Evolutionary conservation across 768 basidiomycete genomes (phyloP), one percentile per base, ranked within the genome.

Genomic region (Clitopilus hobsonii): DNA sequence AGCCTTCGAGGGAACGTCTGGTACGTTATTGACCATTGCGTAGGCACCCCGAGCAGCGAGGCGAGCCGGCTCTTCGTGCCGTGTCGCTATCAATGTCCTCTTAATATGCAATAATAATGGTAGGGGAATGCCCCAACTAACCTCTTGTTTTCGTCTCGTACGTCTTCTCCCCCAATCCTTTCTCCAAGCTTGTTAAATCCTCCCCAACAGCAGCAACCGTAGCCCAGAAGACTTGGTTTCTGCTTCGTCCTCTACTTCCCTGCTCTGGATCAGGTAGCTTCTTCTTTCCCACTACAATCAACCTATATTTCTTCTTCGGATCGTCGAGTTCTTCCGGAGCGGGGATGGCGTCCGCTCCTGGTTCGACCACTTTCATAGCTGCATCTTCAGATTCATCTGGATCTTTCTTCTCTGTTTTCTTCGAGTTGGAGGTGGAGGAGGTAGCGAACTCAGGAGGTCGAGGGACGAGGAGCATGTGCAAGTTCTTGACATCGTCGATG

Each of bases 61-160:
- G 5, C 84, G 78, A 0, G 76, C 77, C 0, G 79, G 70, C 3
- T 69, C 78, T 56, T 80, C 74, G 52, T 84, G 79, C 11, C 84
- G 74, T 0, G 75, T 72, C 6, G 82, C 82, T 81, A 55, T 20
- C 14, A 28, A 49, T 22, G 8, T 23, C 6, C n/a, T 6, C 6
- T n/a, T 49, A 16, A 49, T n/a, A 10, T 6, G n/a, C 45, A 49
- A 23, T 13, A 11, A 4, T 23, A 4, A 32, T 3, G 13, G 16
- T 5, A 47, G 5, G 6, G 20, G 16, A 27, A 20, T 18, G 30
- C 22, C 23, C 26, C 5, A 3, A 61, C 68, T 29, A 29, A 80
- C 82, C 82, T 65, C 77, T 69, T 6, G 84, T 86, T 65, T 84
- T 84, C 0, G 85, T 87, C 60, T 84, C 78, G 59, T 84, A 85